A percentile compares a stretch with the other conserved stretches of the same genome.
Evolutionary conservation across 129 eudicot species (phyloP).

Genomic region (Tanacetum coccineum): DNA sequence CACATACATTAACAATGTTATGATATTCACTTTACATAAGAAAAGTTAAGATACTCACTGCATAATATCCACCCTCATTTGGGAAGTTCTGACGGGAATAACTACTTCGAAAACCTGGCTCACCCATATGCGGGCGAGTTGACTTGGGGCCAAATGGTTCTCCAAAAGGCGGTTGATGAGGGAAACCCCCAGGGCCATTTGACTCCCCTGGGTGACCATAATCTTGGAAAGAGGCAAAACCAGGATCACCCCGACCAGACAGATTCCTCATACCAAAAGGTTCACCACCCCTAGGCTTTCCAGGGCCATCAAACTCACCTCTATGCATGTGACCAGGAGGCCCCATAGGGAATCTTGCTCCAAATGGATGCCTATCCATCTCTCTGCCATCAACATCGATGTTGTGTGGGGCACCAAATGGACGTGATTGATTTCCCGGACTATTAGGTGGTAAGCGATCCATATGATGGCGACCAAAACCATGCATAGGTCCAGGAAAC

Average conservation of each 20-base stretch:
- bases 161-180: slow-evolving; percentile 45
- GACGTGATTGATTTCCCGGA: slow-evolving; percentile 51
- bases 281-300: slow-evolving; percentile 42
- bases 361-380: slow-evolving; percentile 46
- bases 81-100: slow-evolving; percentile 50
- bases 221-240: slow-evolving; percentile 46
- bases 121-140: slow-evolving; percentile 59
- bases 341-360: slow-evolving; percentile 52
- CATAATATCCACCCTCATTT: slow-evolving; percentile 50
- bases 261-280: slow-evolving; percentile 45
- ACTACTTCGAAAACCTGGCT: slow-evolving; percentile 68
- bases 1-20: slow-evolving; percentile 10
- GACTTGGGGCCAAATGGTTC: slow-evolving; percentile 45
- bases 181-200: slow-evolving; percentile 45
- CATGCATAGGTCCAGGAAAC: slow-evolving; percentile 51
- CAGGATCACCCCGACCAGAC: slow-evolving; percentile 53
- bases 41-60: slow-evolving; percentile 44
- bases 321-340: slow-evolving; percentile 52
- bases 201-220: slow-evolving; percentile 51
- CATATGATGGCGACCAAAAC: slow-evolving; percentile 53
- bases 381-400: slow-evolving; percentile 51
- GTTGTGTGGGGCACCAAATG: slow-evolving; percentile 49
- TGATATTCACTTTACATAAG: slow-evolving; percentile 1
- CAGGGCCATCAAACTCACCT: slow-evolving; percentile 63
- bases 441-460: slow-evolving; percentile 53